Evolutionary conservation across 805 yeast genomes (phyloP), one percentile per base, ranked within the genome.

Genomic region (Ogataea nitratoaversa): DNA sequence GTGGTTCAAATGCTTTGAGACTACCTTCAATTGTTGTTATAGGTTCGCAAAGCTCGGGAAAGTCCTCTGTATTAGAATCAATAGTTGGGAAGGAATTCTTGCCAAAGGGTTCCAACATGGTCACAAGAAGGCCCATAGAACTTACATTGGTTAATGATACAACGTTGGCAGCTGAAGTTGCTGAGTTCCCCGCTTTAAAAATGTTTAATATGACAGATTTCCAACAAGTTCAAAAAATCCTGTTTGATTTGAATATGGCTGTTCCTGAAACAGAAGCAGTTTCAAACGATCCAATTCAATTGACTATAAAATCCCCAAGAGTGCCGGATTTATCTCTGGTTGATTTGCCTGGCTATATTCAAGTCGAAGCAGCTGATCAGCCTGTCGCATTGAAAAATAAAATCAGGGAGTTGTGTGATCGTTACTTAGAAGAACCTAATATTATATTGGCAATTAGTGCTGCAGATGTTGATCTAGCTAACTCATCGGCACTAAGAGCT

Each of bases 41-140:
- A 46, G 99, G 99, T 0, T 91, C 98, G 1, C 99, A 93, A 67
- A 85, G 95, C 7, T 86, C 96, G 32, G 99, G 99, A 33, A 93
- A 93, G 62, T 88, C 97, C 0, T 91, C 98, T 1, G 99, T 93
- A 1, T 71, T 93, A 35, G 99, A 93, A 61, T 78, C 96, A 6
- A 85, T 93, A 42, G 99, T 93, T 5, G 99, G 99, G n/a, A 95
- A 86, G 52, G 97, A 93, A 59, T 93, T 93, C 52, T 67, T 93
- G 42, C 99, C 99, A 27, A 93, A 93, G 62, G 99, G 99, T 24
- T 78, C 87, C 31, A 93, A 95, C 59, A 95, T 93, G 99, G 99
- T 95, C 25, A 93, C 99, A 0, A 78, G 98, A 61, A 76, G 99
- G 53, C 99, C 99, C 2, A 91, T 93, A 34, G 99, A 93, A 65